Percentiles rank a stretch among this genome's conserved stretches.
Evolutionary conservation across 169 alveolate species (phyloP).

Genomic region (Plasmodium sp.): DNA sequence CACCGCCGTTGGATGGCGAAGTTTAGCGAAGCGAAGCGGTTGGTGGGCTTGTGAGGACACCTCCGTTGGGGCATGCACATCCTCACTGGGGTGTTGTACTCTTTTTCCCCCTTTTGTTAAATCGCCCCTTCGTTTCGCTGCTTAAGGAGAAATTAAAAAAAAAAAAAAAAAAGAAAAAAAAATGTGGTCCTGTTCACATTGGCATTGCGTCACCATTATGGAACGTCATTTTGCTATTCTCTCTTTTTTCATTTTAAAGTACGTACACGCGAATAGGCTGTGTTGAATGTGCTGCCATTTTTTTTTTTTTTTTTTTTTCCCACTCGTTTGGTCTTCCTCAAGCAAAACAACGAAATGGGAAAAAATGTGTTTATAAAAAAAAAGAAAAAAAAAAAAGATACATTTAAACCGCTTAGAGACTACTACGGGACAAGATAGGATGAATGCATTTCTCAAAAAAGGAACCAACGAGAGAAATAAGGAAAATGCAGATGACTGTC

Average conservation of each 20-base stretch:
- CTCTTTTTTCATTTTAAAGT: neutral
- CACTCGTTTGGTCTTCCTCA: neutral
- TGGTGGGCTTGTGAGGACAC: neutral
- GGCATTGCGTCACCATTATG: neutral
- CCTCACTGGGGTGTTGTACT: neutral
- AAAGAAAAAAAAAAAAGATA: slow-evolving; percentile 1
- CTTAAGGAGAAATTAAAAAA: neutral
- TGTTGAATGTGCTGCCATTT: neutral
- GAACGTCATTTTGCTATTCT: neutral
- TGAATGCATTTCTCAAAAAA: neutral
- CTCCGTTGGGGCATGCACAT: neutral
- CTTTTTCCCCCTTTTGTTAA: neutral
- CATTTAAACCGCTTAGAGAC: neutral
- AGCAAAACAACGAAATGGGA: neutral
- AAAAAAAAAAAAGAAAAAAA: neutral
- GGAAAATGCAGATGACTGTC: neutral
- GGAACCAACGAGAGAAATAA: neutral
- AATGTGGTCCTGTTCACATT: neutral
- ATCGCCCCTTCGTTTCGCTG: neutral
- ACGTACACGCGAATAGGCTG: neutral
- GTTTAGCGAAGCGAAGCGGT: neutral
- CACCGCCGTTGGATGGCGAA: neutral
- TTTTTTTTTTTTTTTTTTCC: neutral
- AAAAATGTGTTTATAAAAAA: neutral
- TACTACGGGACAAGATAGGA: neutral